These are phyloP conservation scores for Serendipita indica DNA, from an alignment of 768 basidiomycete genomes.

Conservation along the genomic window DNA sequence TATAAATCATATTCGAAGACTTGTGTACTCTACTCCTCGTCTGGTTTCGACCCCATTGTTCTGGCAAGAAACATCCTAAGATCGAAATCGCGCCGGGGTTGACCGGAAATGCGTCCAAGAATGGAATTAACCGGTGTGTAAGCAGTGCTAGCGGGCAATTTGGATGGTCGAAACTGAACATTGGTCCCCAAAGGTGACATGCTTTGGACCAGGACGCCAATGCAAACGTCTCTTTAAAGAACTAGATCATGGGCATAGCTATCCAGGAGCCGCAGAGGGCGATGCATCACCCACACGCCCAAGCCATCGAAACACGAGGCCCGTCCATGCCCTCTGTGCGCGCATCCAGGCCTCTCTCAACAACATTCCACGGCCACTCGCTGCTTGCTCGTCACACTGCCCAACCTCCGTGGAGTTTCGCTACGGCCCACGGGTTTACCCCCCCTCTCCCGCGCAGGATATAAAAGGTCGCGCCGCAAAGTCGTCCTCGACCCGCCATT, in stretches of 20 bases:
- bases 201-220: not conserved
- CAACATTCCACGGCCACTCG: not conserved
- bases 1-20: too few species aligned
- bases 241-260: not conserved
- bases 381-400: not conserved
- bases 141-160: not conserved
- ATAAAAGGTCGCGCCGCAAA: not conserved
- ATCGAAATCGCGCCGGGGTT: too few species aligned
- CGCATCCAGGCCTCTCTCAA: not conserved
- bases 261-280: not conserved
- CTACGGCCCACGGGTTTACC: not conserved
- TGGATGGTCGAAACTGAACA: not conserved
- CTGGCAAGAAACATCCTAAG: too few species aligned
- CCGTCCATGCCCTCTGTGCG: not conserved
- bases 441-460: not conserved
- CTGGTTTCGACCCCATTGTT: too few species aligned
- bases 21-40: too few species aligned
- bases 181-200: not conserved
- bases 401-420: not conserved
- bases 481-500: not conserved
- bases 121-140: not conserved
- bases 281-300: not conserved
- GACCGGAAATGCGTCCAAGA: not conserved
- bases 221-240: not conserved
- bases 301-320: slow-evolving; percentile 7